Evolutionary conservation across 2,329 filamentous ascomycete species (phyloP), one percentile per base, ranked within the genome.

Genomic region (Fusarium sp.): DNA sequence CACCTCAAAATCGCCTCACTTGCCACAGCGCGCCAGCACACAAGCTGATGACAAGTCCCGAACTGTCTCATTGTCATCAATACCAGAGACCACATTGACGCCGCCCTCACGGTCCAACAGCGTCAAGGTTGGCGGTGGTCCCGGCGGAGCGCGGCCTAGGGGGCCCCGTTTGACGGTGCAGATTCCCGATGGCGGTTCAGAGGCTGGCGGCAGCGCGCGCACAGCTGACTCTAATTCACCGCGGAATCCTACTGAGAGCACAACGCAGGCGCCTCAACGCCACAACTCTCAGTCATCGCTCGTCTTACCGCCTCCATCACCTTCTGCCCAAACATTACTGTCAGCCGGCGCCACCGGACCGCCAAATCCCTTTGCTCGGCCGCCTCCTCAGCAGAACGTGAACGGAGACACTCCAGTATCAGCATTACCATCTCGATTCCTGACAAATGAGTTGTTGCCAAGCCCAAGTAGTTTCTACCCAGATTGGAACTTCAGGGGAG

Each of bases 341-440:
- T 98, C 95, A 57, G 97, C 97, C 0, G 97, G 97, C 45, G 96
- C 97, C 10, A 93, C 92, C 40, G 97, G 97, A 0, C 97, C 97
- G 16, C 95, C 95, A 3, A 99, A 99, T 81, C 97, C 97, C 0
- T 99, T 98, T 82, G 97, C 97, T 9, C 90, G 96, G 47, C 97
- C 96, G 1, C 90, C 92, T 29, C 95, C 94, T 6, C 94, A 95
- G 31, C 88, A 91, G 66, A 90, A 88, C 77, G 84, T 87, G 73
- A 87, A 86, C 69, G 85, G 82, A n/a, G 77, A 78, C 25, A 92
- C 97, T 0, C 97, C 97, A 0, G 95, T 97, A n/a, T 98, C 95
- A 2, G 95, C 96, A 5, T 87, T 99, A 13, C 97, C 97, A 0
- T 97, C 94, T 60, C 91, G 96, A 45, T 98, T 98, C 82, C 92